Base-by-base conservation (phyloP, 2,329 filamentous ascomycete species). In the Colletotrichum cuscutae region DNA sequence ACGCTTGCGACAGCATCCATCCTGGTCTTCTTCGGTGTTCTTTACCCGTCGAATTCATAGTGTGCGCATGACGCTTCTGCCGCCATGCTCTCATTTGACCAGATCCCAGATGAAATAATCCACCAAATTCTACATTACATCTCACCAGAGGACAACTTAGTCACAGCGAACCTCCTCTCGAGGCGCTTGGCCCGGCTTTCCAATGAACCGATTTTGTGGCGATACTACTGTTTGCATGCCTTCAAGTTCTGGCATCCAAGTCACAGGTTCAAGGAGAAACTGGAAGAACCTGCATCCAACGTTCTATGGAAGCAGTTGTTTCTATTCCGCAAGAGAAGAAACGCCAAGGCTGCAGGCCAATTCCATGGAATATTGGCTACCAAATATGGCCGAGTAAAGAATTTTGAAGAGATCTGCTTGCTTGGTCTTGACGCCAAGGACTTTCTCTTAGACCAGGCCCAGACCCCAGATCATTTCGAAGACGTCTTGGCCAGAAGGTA, bases 401-500 rank as follows among this genome's bases (percentile, higher is more conserved):
- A 92, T 77, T 91, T 95, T 74, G 90, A 93, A 77, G 84, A 88
- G 63, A 93, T 98, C 74, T 91, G 93, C 65, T 84, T 86, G 32
- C 87, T 92, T 77, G 95, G 95, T 0, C 96, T 95, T 78, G 95
- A 98, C 84, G 94, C 93, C 58, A 98, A 98, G 81, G 95, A 98
- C 80, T 92, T 91, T 67, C 87, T 98, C 61, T 78, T 95, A 73
- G 86, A 88, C 68, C 91, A 97, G 79, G 90, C 88, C 73, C 85
- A 85, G 12, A 86, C 88, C 42, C 84, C 87, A 19, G 88, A 92
- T 13, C 86, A 89, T 53, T 86, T 84, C 5, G 89, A 93, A 15
- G 95, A 98, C 83, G 90, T 93, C 65, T 84, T 99, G 77, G 94
- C 96, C 15, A 89, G 94, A 80, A 91, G 92, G 85, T 87, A 82